phyloP scores from a whole-genome alignment of 257 asterid species.

The Thymus mandschuricus region DNA sequence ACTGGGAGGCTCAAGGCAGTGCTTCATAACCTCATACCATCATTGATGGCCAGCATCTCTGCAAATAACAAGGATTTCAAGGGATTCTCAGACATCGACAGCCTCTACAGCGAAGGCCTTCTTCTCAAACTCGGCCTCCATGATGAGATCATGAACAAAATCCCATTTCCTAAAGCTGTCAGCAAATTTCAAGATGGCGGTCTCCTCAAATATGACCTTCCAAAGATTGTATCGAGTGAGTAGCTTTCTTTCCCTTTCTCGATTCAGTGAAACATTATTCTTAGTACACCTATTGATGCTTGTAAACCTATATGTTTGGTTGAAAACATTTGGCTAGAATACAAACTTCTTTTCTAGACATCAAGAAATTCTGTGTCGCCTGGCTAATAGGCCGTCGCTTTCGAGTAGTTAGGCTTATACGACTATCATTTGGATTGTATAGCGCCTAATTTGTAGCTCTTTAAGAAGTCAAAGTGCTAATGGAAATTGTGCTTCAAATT shows the following conservation, averaged over 20 bases:
- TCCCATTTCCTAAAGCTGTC: conserved; percentile 75
- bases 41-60: conserved; percentile 77
- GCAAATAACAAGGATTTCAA: conserved; percentile 79
- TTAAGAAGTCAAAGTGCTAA: conserved; percentile 6
- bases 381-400: too few species aligned
- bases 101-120: conserved; percentile 84
- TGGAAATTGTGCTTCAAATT: not conserved
- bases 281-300: not conserved
- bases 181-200: conserved; percentile 77
- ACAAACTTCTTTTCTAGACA: too few species aligned
- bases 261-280: not conserved
- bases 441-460: conserved; percentile 3
- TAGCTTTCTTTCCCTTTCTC: conserved; percentile 3
- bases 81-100: conserved; percentile 84
- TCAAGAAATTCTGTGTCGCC: too few species aligned
- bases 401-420: too few species aligned
- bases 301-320: too few species aligned
- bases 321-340: too few species aligned
- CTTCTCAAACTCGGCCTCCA: conserved; percentile 82
- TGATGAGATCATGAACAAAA: conserved; percentile 69
- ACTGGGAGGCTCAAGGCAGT: conserved; percentile 89
- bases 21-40: conserved; percentile 83
- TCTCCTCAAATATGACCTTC: conserved; percentile 77
- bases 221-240: conserved; percentile 85
- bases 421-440: not conserved